These are phyloP conservation scores for Anthostomella pinea DNA, from an alignment of 2,329 filamentous ascomycete species.

Conservation along the genomic window DNA sequence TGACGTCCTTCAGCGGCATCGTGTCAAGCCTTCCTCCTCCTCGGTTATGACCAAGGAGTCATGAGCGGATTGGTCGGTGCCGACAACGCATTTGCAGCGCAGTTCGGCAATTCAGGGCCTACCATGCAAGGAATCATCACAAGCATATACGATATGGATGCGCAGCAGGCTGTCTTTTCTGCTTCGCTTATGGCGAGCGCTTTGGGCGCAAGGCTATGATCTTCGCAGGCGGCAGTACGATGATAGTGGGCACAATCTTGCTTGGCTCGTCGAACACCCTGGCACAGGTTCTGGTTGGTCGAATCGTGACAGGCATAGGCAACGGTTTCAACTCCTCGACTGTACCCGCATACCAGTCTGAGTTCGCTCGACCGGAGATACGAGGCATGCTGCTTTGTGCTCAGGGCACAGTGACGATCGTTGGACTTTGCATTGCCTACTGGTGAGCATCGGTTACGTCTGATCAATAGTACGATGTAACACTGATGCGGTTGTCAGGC, in stretches of 20 bases:
- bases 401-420: constrained; percentile 44
- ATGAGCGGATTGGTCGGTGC: constrained; percentile 32
- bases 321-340: constrained; percentile 40
- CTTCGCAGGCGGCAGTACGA: constrained; percentile 38
- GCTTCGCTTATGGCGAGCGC: constrained; percentile 37
- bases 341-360: constrained; percentile 37
- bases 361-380: constrained; percentile 36
- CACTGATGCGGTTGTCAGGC: too few relatives aligned
- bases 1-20: too few relatives aligned
- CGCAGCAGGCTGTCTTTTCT: constrained; percentile 29
- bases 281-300: constrained; percentile 42
- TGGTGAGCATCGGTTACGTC: too few relatives aligned
- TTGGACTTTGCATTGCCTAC: constrained; percentile 45
- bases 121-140: constrained; percentile 37
- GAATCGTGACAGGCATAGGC: constrained; percentile 44
- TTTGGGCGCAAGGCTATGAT: constrained; percentile 42
- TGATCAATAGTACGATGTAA: too few relatives aligned
- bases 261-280: constrained; percentile 37
- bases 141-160: constrained; percentile 35
- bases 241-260: constrained; percentile 43
- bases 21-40: constrained; percentile 37
- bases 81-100: constrained; percentile 37
- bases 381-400: constrained; percentile 50
- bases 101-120: constrained; percentile 36
- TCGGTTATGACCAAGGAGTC: constrained; percentile 33